Conservation (phyloP, 805 yeast species). For the Sugiyamaella boreocaroliniensis region DNA sequence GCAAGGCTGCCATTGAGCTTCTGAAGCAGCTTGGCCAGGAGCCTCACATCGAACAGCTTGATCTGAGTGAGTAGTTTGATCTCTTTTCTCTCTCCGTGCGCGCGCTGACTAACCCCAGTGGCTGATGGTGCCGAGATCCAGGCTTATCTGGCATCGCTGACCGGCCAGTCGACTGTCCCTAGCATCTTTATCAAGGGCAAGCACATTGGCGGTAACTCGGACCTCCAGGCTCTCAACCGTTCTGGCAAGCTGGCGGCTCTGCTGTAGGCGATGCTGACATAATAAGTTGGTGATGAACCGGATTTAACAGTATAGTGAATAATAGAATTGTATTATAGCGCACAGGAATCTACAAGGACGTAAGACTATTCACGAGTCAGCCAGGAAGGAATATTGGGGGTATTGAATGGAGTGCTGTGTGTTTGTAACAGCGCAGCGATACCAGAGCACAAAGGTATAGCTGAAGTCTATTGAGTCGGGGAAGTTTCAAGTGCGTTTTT, state of each 20-base stretch:
- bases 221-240: constrained; percentile 64
- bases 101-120: constrained; percentile 4
- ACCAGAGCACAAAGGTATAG: no score
- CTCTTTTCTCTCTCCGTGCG: neutral
- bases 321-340: no score
- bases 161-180: constrained; percentile 94
- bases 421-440: no score
- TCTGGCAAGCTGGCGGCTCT: constrained; percentile 49
- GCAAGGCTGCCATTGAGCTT: constrained; percentile 43
- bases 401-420: no score
- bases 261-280: constrained; percentile 15
- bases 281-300: no score
- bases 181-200: constrained; percentile 83
- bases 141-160: constrained; percentile 64
- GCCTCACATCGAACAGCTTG: constrained; percentile 44
- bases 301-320: no score
- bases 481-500: no score
- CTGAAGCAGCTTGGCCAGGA: constrained; percentile 35
- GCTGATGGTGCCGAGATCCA: constrained; percentile 79
- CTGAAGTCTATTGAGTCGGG: no score
- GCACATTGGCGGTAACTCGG: constrained; percentile 95
- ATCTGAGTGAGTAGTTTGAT: constrained; percentile 23
- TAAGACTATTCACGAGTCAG: no score
- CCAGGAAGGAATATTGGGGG: no score
- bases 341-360: no score